Evolutionary conservation across 805 yeast species (phyloP).

Genomic region (Brettanomyces naardenensis): DNA sequence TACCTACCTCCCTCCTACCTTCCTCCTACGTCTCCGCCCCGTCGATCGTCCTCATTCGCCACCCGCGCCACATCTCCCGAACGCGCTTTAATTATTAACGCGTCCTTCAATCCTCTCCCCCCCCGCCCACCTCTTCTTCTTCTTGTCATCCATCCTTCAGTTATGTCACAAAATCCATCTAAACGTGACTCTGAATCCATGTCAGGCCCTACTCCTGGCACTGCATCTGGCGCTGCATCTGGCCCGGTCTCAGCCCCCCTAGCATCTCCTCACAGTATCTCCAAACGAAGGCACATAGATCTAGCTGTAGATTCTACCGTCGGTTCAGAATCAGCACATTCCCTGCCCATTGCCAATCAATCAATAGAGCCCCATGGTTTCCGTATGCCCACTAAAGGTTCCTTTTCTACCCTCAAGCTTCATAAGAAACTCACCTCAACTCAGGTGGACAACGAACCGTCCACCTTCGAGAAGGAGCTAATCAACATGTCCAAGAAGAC

Average conservation of each 20-base stretch:
- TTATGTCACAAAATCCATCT: too few relatives aligned
- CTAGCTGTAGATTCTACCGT: not conserved
- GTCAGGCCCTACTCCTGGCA: too few relatives aligned
- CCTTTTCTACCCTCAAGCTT: slow-evolving; percentile 16
- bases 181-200: too few relatives aligned
- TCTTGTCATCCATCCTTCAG: too few relatives aligned
- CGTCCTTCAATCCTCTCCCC: too few relatives aligned
- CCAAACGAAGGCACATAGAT: slow-evolving; percentile 1
- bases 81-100: too few relatives aligned
- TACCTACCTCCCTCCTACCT: too few relatives aligned
- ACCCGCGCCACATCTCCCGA: too few relatives aligned
- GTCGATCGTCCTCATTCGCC: too few relatives aligned
- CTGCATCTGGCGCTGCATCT: too few relatives aligned
- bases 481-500: slow-evolving; percentile 33
- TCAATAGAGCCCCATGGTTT: slow-evolving; percentile 15
- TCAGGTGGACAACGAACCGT: slow-evolving; percentile 29
- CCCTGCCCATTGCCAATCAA: slow-evolving; percentile 1
- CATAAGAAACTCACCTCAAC: slow-evolving; percentile 21
- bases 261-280: not conserved
- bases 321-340: not conserved
- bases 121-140: too few relatives aligned
- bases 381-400: slow-evolving; percentile 22
- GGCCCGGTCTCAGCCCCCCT: not conserved
- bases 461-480: slow-evolving; percentile 47
- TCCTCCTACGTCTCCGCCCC: too few relatives aligned